Conservation (phyloP, 179 eudicot species). For the Actinidia polygama region DNA sequence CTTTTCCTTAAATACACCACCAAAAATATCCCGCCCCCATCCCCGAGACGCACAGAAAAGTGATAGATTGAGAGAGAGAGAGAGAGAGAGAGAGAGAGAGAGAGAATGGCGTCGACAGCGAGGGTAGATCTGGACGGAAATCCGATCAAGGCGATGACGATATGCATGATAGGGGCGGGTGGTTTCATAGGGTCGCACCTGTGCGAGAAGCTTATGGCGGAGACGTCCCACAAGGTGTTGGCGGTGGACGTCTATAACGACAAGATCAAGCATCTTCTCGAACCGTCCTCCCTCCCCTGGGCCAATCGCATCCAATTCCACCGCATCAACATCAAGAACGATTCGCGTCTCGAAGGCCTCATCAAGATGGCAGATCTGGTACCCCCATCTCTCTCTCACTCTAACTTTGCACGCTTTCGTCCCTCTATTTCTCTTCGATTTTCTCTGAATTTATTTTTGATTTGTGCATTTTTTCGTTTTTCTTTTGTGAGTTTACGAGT, state of each 20-base stretch:
- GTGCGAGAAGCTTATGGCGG: conserved; percentile 82
- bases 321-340: conserved; percentile 90
- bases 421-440: not conserved
- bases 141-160: conserved; percentile 62
- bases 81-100: not conserved
- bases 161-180: conserved; percentile 98
- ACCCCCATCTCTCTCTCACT: conserved; percentile 10
- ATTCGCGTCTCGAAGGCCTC: conserved; percentile 95
- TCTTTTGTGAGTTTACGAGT: not conserved
- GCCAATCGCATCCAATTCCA: conserved; percentile 80
- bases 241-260: conserved; percentile 95
- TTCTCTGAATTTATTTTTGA: not conserved
- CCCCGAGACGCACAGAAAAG: not conserved
- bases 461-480: not conserved
- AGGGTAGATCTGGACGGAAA: conserved; percentile 94
- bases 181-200: conserved; percentile 99
- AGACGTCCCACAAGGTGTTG: conserved; percentile 79
- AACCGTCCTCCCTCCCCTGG: conserved; percentile 63
- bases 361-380: conserved; percentile 96
- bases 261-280: conserved; percentile 91
- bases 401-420: not conserved
- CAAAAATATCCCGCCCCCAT: not conserved
- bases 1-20: no score
- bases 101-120: conserved; percentile 36
- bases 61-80: not conserved